phyloP scores from a whole-genome alignment of 768 basidiomycete species.

The Gymnopilus junonius region DNA sequence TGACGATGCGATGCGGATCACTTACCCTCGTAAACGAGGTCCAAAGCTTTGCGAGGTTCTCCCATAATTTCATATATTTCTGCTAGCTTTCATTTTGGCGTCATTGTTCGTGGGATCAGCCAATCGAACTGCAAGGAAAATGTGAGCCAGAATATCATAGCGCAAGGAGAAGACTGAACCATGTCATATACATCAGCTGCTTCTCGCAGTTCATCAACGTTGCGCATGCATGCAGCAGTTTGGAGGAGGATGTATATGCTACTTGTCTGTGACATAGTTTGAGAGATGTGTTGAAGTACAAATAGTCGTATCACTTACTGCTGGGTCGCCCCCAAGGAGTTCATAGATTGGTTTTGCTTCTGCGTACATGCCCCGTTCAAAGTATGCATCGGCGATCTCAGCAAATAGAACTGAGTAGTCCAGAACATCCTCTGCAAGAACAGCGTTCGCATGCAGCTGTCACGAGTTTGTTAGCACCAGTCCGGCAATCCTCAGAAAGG shows the following conservation, averaged over 20 bases:
- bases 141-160: neutral
- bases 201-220: conserved; percentile 73
- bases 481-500: neutral
- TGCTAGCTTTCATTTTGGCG: conserved; percentile 87
- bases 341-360: conserved; percentile 85
- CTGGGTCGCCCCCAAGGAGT: conserved; percentile 72
- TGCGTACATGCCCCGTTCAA: conserved; percentile 73
- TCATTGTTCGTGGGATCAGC: conserved; percentile 80
- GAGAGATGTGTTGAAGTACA: too few relatives aligned
- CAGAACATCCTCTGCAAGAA: conserved; percentile 71
- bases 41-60: conserved; percentile 80
- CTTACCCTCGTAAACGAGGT: conserved; percentile 83
- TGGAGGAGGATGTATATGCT: conserved; percentile 72
- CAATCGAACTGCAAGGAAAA: conserved; percentile 57
- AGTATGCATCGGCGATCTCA: conserved; percentile 87
- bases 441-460: conserved; percentile 77
- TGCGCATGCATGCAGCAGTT: conserved; percentile 81
- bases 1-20: neutral
- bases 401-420: conserved; percentile 81
- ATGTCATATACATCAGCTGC: conserved; percentile 83
- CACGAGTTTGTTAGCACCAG: neutral
- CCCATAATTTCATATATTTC: conserved; percentile 87
- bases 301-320: conserved; percentile 47
- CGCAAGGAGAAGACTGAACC: conserved; percentile 46
- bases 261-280: too few relatives aligned